A percentile compares a stretch with the other conserved stretches of the same genome.
These are phyloP conservation scores for Yarrowia phangngaensis DNA, from an alignment of 805 yeast genomes.

Conservation along the genomic window DNA sequence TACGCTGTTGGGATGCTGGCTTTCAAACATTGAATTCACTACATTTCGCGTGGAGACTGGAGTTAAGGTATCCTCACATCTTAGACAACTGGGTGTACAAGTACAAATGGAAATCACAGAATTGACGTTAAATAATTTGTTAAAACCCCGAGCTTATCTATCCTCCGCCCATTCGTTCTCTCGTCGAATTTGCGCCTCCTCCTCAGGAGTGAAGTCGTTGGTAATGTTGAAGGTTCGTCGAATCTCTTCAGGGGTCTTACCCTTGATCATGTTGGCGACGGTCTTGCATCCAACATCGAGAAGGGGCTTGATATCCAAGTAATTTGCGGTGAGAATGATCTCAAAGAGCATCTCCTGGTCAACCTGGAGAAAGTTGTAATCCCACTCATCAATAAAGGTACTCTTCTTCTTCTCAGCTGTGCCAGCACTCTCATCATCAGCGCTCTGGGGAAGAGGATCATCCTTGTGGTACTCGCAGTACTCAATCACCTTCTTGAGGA, in stretches of 20 bases:
- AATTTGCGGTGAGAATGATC: conserved; percentile 48
- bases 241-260: conserved; percentile 47
- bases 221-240: conserved; percentile 46
- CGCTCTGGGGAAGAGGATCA: conserved; percentile 64
- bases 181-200: conserved; percentile 46
- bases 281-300: conserved; percentile 49
- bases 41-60: too few relatives aligned
- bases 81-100: too few relatives aligned
- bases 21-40: too few relatives aligned
- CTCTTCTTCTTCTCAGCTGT: conserved; percentile 62
- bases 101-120: too few relatives aligned
- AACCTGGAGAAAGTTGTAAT: conserved; percentile 84
- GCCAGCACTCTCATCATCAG: conserved; percentile 50
- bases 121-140: conserved; percentile 13
- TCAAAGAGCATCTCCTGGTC: conserved; percentile 62
- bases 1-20: too few relatives aligned
- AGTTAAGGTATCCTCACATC: too few relatives aligned
- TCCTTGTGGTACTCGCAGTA: conserved; percentile 92
- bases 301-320: conserved; percentile 46
- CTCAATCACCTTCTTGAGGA: conserved; percentile 84
- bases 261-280: conserved; percentile 49
- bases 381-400: conserved; percentile 93
- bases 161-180: conserved; percentile 49
- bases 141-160: conserved; percentile 31
- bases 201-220: conserved; percentile 49